Base-by-base conservation (phyloP, 129 eudicot species). In the Calendula officinalis region DNA sequence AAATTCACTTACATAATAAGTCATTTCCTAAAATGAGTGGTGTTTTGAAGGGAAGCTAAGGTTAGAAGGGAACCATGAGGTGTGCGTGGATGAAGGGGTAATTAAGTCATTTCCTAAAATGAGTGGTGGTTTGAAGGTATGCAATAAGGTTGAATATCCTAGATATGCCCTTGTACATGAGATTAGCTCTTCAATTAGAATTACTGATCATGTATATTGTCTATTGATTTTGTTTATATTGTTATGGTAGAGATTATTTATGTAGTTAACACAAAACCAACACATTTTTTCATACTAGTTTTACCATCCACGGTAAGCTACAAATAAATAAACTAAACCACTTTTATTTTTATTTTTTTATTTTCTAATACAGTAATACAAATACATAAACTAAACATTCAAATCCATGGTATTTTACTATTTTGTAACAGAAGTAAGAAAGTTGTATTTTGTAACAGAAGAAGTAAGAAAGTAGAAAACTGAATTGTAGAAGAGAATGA, bases 1-100 rank as follows among this genome's bases (percentile, higher is more conserved):
- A 22, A 22, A 22, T 22, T 22, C 30, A 22, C 30, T 2, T 22
- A 22, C 30, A 22, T 22, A 2, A 22, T 22, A 22, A n/a, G n/a
- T n/a, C n/a, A n/a, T n/a, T n/a, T n/a, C n/a, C n/a, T n/a, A n/a
- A n/a, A n/a, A n/a, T n/a, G n/a, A n/a, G n/a, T n/a, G n/a, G n/a
- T n/a, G n/a, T n/a, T n/a, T n/a, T n/a, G n/a, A n/a, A 7, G 35
- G 44, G 8, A 89, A 86, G 70, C 63, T 89, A 55, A 86, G 71
- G 80, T 36, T 89, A 67, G 75, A 78, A 59, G 97, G 97, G 3
- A 89, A 89, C 69, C 37, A 74, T 52, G 74, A 65, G 11, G 75
- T 89, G 59, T 89, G 97, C 57, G 51, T 89, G 45, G 95, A 82
- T 56, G 68, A 82, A 62, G 77, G 78, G 34, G 59, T 76, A 60